Evolutionary conservation across 2,329 filamentous ascomycete genomes (phyloP), one percentile per base, ranked within the genome.

Genomic region (Cladosporium halotolerans): DNA sequence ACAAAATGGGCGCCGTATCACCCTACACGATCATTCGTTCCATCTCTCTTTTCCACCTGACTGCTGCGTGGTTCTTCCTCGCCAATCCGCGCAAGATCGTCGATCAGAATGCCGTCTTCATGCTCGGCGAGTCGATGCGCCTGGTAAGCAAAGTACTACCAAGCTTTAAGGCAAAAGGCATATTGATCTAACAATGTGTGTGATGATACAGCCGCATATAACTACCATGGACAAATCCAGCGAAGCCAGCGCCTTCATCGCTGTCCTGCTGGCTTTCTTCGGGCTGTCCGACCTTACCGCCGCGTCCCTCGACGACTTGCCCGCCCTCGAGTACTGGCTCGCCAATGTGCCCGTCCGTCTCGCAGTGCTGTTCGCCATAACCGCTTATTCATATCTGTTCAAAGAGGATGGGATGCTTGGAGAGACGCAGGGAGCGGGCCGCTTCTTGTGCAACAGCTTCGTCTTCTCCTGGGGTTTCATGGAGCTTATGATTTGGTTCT

Each of bases 401-500:
- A 75, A 73, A 64, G 65, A 79, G 70, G 78, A 60, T 32, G 72
- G 83, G 72, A 62, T 72, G 50, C 69, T 72, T 41, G 72, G 68
- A 38, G 62, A 66, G 38, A 60, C 63, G 33, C 41, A 36, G 56
- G 56, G 58, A 45, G 50, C 66, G 56, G 77, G 67, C 46, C 85
- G 90, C 57, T 79, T 81, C 19, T 70, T 96, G 62, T 89, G 91
- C 74, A 95, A 95, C 67, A 81, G 89, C 47, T 75, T 95, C 39
- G 82, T 95, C 39, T 95, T 96, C 67, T 84, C 86, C 0, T 93
- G 89, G 71, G 83, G 83, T 8, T 93, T 96, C 63, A 66, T 95
- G 65, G 91, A 96, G 75, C 81, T 89, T 68, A 76, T 89, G 60
- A 79, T 80, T 57, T 96, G 90, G 89, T 90, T 95, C 70, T 96